Conservation (phyloP, 352 stramenopile species). For the Phytopythium vexans region DNA sequence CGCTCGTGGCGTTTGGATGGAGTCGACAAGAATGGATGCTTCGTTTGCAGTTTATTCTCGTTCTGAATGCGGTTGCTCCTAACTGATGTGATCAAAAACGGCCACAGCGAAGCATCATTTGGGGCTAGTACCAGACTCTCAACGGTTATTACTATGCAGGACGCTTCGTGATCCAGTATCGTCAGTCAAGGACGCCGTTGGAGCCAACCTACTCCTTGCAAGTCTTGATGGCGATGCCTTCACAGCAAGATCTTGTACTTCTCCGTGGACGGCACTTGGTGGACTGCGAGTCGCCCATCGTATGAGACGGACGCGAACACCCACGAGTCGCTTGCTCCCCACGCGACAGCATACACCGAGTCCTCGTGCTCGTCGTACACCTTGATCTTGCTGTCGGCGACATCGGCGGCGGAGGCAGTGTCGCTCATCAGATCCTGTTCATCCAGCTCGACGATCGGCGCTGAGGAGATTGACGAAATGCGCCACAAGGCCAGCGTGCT, state of each 20-base stretch:
- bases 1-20: no score
- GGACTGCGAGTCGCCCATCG: conserved; percentile 93
- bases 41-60: no score
- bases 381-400: conserved; percentile 71
- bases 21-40: no score
- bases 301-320: conserved; percentile 94
- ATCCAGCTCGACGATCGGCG: conserved; percentile 93
- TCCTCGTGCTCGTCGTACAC: conserved; percentile 94
- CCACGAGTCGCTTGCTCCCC: conserved; percentile 94
- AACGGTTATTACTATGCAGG: no score
- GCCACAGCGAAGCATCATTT: no score
- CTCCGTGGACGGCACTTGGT: conserved; percentile 97
- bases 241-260: conserved; percentile 99
- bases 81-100: no score
- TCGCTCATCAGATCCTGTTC: conserved; percentile 74
- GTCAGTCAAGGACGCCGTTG: no score
- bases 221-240: neutral
- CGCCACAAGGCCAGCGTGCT: conserved; percentile 94
- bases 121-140: no score
- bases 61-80: no score
- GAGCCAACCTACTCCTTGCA: no score
- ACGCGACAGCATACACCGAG: conserved; percentile 91
- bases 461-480: conserved; percentile 95
- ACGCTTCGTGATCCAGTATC: no score
- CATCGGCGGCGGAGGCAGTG: conserved; percentile 46